Base-by-base conservation (phyloP, 179 eudicot genomes). In the Spergularia azorica region DNA sequence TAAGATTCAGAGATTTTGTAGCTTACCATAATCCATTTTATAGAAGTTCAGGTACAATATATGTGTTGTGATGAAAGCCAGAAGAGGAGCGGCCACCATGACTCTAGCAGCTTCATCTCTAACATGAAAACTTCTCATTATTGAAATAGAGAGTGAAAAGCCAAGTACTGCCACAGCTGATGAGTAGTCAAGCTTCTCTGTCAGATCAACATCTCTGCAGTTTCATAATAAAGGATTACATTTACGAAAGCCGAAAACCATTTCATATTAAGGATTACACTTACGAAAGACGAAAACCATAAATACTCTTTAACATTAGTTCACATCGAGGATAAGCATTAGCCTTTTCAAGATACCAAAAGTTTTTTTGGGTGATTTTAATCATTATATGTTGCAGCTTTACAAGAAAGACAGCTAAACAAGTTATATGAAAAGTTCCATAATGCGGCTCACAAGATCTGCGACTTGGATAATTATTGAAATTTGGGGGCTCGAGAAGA, bases 111-210 rank as follows among this genome's bases (percentile, higher is more conserved):
- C 95, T 79, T 92, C 97, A 73, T 74, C 80, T 75, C 84, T 87
- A 55, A 92, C 85, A 61, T 68, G 69, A 70, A 92, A 88, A 74
- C 89, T 83, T 81, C 97, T 89, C 80, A 91, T 71, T 70, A 92
- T 83, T 12, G 97, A 83, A 75, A 92, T 73, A 70, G 88, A 84
- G 69, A 92, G 87, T 18, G 95, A 90, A 81, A 80, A 91, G 59
- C 97, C 97, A 55, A 92, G 90, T 61, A 89, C 72, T 0, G 93
- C 97, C 76, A 90, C 90, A 9, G 97, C 97, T 75, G 91, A 90
- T 14, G 88, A 87, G 83, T 92, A 92, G 77, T 92, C 97, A 56
- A 92, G 88, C 86, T 85, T 92, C 89, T 90, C 94, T n/a, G 95
- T 90, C 63, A 89, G 39, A 71, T 88, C 95, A 54, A 90, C 79